Conservation (phyloP, 164 flowering plant species). For the Nymphaea colorata region DNA sequence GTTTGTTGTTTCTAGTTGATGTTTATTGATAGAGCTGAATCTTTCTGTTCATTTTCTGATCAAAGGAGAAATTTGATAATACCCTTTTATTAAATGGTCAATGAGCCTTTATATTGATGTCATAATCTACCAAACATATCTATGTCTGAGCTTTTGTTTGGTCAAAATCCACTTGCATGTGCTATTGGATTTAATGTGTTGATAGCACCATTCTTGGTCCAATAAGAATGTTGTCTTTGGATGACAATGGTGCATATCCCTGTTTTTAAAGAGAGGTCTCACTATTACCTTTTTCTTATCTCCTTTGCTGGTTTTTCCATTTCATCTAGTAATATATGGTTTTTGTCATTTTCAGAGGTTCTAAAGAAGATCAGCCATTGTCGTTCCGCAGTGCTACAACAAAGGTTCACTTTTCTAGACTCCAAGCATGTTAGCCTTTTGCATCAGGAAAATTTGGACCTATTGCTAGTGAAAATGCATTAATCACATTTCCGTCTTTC, state of each 20-base stretch:
- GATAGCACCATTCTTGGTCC: too few relatives aligned
- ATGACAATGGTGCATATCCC: too few relatives aligned
- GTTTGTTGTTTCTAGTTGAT: neutral
- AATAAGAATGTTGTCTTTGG: too few relatives aligned
- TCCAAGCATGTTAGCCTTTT: neutral
- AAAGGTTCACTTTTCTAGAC: conserved; percentile 35
- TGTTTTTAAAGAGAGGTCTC: too few relatives aligned
- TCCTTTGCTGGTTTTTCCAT: too few relatives aligned
- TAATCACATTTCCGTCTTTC: neutral
- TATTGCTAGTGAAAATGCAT: neutral
- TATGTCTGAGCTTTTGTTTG: too few relatives aligned
- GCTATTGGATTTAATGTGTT: neutral
- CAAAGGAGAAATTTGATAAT: too few relatives aligned
- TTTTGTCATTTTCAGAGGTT: conserved; percentile 22
- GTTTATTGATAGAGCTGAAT: neutral
- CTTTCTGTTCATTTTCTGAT: too few relatives aligned
- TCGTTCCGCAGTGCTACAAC: conserved; percentile 81
- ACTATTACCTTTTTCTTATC: too few relatives aligned
- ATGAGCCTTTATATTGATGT: neutral
- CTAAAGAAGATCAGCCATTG: conserved; percentile 69
- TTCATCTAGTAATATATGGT: neutral
- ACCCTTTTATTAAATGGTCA: neutral
- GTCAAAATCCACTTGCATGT: neutral
- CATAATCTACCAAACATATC: too few relatives aligned
- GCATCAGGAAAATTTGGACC: neutral